These are phyloP conservation scores for Entoloma clypeatum DNA, from an alignment of 1,284 basidiomycete genomes.

Conservation along the genomic window DNA sequence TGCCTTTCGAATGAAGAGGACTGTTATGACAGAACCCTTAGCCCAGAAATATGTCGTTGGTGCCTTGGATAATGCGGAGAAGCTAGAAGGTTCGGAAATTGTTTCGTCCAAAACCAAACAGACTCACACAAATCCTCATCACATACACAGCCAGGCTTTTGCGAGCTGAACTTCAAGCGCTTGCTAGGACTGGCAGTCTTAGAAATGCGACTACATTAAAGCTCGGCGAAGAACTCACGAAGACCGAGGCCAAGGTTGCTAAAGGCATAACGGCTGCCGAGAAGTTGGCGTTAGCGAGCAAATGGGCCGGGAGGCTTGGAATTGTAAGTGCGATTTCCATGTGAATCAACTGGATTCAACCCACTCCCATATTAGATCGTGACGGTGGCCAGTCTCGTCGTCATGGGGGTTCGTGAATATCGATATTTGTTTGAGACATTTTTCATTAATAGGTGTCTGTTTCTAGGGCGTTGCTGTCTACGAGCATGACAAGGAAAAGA, in stretches of 20 bases:
- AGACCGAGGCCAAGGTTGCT: too few relatives aligned
- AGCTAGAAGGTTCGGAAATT: too few relatives aligned
- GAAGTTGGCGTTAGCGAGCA: neutral
- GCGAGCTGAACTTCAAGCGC: neutral
- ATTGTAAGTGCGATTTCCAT: neutral
- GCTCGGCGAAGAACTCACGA: neutral
- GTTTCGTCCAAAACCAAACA: too few relatives aligned
- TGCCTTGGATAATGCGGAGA: too few relatives aligned
- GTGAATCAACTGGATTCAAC: too few relatives aligned
- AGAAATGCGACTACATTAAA: neutral
- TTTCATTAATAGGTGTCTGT: neutral
- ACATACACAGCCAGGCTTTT: neutral
- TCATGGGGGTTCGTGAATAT: neutral
- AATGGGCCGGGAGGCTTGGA: conserved; percentile 1
- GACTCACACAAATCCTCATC: neutral
- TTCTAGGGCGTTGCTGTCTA: neutral
- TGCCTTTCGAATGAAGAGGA: neutral
- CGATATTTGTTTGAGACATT: neutral
- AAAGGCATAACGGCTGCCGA: too few relatives aligned
- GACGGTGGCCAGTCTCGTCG: neutral
- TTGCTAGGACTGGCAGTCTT: too few relatives aligned
- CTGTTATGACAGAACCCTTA: neutral
- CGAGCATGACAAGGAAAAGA: neutral
- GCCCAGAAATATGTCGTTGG: neutral
- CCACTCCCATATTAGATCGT: neutral